Conservation (phyloP, 108 stramenopile species). For the Ochromonas danica region DNA sequence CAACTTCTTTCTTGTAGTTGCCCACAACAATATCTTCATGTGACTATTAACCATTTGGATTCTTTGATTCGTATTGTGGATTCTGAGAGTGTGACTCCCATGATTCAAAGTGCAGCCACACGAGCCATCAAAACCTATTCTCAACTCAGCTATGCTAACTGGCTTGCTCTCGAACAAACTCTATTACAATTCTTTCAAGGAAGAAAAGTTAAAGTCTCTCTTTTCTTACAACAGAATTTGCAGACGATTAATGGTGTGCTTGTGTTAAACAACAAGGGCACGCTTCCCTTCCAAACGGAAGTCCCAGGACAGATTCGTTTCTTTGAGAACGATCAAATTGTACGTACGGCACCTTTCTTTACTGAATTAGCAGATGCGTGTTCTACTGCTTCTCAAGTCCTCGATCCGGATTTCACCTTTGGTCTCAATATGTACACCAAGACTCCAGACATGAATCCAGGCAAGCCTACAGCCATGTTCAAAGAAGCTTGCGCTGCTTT, state of each 20-base stretch:
- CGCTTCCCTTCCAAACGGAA: constrained; percentile 18
- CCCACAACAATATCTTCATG: constrained; percentile 54
- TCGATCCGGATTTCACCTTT: constrained; percentile 9
- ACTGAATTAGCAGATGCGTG: not conserved
- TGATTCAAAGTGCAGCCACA: not conserved
- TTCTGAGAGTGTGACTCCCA: not conserved
- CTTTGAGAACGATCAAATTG: constrained; percentile 25
- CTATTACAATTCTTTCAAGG: constrained; percentile 52
- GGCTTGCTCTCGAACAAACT: constrained; percentile 42
- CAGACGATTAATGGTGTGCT: constrained; percentile 52
- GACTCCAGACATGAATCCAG: not conserved
- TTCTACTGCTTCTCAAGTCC: not conserved
- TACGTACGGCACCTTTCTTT: not conserved
- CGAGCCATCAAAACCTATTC: constrained; percentile 36
- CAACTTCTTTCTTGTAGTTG: constrained; percentile 50
- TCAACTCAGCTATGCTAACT: constrained; percentile 37
- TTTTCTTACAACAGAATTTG: constrained; percentile 53
- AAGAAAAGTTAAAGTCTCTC: constrained; percentile 49
- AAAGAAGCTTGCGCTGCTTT: constrained; percentile 19
- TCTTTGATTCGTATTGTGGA: constrained; percentile 40
- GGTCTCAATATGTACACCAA: constrained; percentile 18
- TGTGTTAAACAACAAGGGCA: constrained; percentile 35
- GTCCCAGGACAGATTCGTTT: constrained; percentile 9
- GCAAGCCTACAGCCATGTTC: not conserved
- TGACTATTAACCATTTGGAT: constrained; percentile 55